These are phyloP conservation scores for Neurospora sp. DNA, from an alignment of 495 filamentous ascomycete genomes.

Conservation along the genomic window DNA sequence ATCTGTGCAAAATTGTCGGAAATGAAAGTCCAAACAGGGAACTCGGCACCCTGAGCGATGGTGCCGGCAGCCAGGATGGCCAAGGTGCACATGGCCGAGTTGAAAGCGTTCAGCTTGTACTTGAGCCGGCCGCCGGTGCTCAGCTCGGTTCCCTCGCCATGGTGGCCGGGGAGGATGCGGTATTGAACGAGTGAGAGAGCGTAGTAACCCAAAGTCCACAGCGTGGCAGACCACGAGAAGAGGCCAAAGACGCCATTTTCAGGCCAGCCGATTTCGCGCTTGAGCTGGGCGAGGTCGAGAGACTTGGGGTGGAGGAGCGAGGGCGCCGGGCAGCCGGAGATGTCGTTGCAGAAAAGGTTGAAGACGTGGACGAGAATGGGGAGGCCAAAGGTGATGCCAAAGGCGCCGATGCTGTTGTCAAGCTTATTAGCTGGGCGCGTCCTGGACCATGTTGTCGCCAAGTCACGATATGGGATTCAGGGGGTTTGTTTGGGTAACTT, in stretches of 20 bases:
- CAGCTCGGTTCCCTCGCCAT: constrained; percentile 59
- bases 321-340: constrained; percentile 82
- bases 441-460: not conserved
- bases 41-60: constrained; percentile 64
- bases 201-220: constrained; percentile 69
- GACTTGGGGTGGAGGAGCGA: constrained; percentile 69
- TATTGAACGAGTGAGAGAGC: constrained; percentile 65
- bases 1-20: constrained; percentile 83
- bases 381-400: constrained; percentile 64
- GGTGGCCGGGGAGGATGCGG: constrained; percentile 66
- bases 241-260: constrained; percentile 53
- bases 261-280: constrained; percentile 72
- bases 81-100: constrained; percentile 61
- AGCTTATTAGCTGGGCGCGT: not conserved
- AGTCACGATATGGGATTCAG: not conserved
- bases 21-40: constrained; percentile 85
- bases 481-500: constrained; percentile 31
- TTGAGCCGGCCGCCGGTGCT: constrained; percentile 62
- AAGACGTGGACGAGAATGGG: constrained; percentile 66
- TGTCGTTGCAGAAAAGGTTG: constrained; percentile 82
- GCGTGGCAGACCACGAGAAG: constrained; percentile 49
- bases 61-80: constrained; percentile 62
- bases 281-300: constrained; percentile 59
- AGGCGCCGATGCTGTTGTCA: constrained; percentile 56
- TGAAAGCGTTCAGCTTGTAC: constrained; percentile 91